A percentile compares a stretch with the other conserved stretches of the same genome.
These are phyloP conservation scores for Phyllostachys edulis DNA, from an alignment of 176 grass and related monocot genomes.

Conservation along the genomic window DNA sequence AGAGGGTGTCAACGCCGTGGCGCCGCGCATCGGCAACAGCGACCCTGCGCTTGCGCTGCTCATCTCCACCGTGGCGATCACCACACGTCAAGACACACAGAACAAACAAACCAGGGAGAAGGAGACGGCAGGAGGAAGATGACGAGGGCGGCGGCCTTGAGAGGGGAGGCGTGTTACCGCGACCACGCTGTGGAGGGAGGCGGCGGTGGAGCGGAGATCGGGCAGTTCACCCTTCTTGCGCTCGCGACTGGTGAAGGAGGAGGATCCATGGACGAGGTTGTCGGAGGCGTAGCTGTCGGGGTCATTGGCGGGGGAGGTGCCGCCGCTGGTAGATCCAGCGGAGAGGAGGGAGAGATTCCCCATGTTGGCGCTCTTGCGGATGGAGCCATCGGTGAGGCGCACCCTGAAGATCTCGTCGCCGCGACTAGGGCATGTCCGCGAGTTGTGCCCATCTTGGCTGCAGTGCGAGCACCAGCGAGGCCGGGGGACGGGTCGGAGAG, in stretches of 20 bases:
- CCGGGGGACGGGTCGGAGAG: no score
- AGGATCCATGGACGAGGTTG: conserved; percentile 85
- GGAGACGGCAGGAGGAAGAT: no score
- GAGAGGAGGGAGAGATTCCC: conserved; percentile 85
- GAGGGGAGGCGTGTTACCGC: no score
- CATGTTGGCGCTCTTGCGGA: conserved; percentile 98
- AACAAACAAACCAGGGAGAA: no score
- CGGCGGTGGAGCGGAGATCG: no score
- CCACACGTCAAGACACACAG: no score
- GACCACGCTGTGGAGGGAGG: no score
- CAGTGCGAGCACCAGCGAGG: conserved; percentile 99
- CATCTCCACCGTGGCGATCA: no score
- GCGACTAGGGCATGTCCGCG: conserved; percentile 87
- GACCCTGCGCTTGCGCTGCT: no score
- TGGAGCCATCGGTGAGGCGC: conserved; percentile 85
- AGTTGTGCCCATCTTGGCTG: conserved; percentile 97
- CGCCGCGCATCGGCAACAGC: no score
- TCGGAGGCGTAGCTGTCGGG: conserved; percentile 88
- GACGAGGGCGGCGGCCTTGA: no score
- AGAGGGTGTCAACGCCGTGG: no score
- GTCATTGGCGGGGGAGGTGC: conserved; percentile 67
- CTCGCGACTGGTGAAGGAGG: conserved; percentile 85
- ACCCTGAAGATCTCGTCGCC: conserved; percentile 94
- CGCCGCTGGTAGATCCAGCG: conserved; percentile 73
- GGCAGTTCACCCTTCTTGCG: conserved; percentile 77